These are phyloP conservation scores for Neofusicoccum kwambonambiense DNA, from an alignment of 2,329 filamentous ascomycete species.

Conservation along the genomic window DNA sequence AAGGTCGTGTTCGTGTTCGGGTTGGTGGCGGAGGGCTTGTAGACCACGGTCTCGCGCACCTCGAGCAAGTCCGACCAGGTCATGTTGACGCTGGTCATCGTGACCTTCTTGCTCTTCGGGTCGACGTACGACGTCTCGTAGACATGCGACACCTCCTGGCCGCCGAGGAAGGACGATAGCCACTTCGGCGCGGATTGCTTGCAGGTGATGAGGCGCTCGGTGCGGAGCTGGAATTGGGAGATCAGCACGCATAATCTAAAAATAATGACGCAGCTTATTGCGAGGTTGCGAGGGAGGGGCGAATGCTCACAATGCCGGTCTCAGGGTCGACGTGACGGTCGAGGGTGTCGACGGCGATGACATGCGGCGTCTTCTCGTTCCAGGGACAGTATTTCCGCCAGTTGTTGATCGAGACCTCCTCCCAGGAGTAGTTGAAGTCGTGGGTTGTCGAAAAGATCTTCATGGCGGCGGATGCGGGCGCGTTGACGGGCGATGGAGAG, in stretches of 20 bases:
- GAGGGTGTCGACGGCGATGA: constrained; percentile 91
- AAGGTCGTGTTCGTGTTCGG: constrained; percentile 70
- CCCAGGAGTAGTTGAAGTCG: constrained; percentile 97
- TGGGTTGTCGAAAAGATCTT: constrained; percentile 91
- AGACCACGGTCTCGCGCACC: constrained; percentile 90
- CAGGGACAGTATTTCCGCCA: constrained; percentile 99
- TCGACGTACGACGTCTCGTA: constrained; percentile 97
- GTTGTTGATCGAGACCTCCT: constrained; percentile 95
- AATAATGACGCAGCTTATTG: not conserved
- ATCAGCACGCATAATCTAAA: constrained; percentile 7
- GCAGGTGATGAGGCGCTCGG: constrained; percentile 67
- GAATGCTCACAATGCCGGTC: constrained; percentile 63
- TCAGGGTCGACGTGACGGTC: constrained; percentile 64
- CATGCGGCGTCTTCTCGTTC: constrained; percentile 98
- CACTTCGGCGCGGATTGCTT: constrained; percentile 71
- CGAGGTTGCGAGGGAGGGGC: not conserved
- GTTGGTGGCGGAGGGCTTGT: constrained; percentile 59
- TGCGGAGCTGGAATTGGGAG: constrained; percentile 56
- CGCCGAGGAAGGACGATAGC: constrained; percentile 77
- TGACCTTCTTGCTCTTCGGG: constrained; percentile 77
- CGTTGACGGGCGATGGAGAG: constrained; percentile 22
- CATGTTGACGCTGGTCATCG: constrained; percentile 94
- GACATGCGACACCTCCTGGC: constrained; percentile 78
- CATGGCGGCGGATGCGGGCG: constrained; percentile 54
- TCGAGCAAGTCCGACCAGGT: constrained; percentile 88